Percentiles rank a stretch among this genome's conserved stretches.
Conservation (phyloP, 305 asterid genomes). For the Coffea humblotiana region DNA sequence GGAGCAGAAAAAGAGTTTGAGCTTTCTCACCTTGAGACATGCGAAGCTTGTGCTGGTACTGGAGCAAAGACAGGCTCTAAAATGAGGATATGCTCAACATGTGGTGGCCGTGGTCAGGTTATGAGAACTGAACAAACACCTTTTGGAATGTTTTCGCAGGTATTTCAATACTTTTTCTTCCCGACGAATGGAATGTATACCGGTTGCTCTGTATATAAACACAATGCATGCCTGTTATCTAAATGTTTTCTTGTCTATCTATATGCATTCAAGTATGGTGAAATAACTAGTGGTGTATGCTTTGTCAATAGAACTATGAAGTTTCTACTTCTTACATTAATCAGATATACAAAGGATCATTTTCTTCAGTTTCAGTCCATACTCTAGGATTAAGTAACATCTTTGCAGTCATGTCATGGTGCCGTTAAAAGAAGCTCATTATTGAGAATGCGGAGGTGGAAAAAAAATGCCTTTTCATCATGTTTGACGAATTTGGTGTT, state of each 20-base stretch:
- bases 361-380: too few relatives aligned
- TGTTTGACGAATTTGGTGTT: too few relatives aligned
- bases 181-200: too few relatives aligned
- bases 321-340: neutral
- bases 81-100: slow-evolving; percentile 95
- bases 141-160: slow-evolving; percentile 99
- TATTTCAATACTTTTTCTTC: slow-evolving; percentile 21
- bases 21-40: slow-evolving; percentile 92
- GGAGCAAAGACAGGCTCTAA: slow-evolving; percentile 96
- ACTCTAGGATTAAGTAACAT: too few relatives aligned
- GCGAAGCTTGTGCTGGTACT: slow-evolving; percentile 86
- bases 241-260: too few relatives aligned
- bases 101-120: slow-evolving; percentile 99
- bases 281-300: neutral
- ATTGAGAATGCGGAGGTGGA: too few relatives aligned
- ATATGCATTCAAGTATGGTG: neutral
- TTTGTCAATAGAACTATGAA: neutral
- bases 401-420: too few relatives aligned
- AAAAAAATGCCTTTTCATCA: too few relatives aligned
- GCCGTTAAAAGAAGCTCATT: too few relatives aligned
- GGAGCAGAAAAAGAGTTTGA: slow-evolving; percentile 96
- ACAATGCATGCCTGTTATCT: too few relatives aligned
- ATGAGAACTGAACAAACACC: slow-evolving; percentile 99
- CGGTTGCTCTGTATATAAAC: neutral
- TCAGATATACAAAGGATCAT: too few relatives aligned